Conservation (phyloP, 306 rosid species). For the Quercus bicolor region DNA sequence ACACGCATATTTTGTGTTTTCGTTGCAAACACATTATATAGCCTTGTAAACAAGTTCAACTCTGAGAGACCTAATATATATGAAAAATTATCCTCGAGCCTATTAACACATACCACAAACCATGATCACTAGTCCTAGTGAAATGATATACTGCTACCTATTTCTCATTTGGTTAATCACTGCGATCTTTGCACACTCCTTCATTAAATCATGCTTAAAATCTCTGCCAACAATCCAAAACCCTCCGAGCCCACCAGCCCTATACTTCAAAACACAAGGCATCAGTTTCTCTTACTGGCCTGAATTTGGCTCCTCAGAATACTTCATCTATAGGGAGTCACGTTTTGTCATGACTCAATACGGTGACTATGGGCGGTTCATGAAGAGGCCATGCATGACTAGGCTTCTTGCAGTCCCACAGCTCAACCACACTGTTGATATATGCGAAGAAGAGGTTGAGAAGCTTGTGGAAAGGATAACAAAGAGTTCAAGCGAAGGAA, state of each 20-base stretch:
- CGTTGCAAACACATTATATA: too few species aligned
- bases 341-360: conserved; percentile 46
- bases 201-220: conserved; percentile 7
- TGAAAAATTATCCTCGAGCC: background rate
- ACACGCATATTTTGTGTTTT: too few species aligned
- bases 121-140: background rate
- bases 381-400: conserved; percentile 54
- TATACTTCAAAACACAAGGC: conserved; percentile 43
- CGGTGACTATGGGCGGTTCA: conserved; percentile 61
- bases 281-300: conserved; percentile 46
- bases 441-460: conserved; percentile 31
- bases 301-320: conserved; percentile 43
- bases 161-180: background rate
- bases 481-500: conserved; percentile 12
- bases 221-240: background rate
- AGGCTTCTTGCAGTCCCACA: conserved; percentile 44
- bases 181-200: background rate
- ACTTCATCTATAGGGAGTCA: conserved; percentile 40
- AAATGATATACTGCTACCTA: background rate
- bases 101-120: background rate
- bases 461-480: conserved; percentile 34
- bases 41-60: too few species aligned
- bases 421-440: conserved; percentile 23
- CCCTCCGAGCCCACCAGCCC: too few species aligned
- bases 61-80: too few species aligned